Base-by-base conservation (phyloP, 2,329 filamentous ascomycete genomes). In the Fusarium mundagurra region DNA sequence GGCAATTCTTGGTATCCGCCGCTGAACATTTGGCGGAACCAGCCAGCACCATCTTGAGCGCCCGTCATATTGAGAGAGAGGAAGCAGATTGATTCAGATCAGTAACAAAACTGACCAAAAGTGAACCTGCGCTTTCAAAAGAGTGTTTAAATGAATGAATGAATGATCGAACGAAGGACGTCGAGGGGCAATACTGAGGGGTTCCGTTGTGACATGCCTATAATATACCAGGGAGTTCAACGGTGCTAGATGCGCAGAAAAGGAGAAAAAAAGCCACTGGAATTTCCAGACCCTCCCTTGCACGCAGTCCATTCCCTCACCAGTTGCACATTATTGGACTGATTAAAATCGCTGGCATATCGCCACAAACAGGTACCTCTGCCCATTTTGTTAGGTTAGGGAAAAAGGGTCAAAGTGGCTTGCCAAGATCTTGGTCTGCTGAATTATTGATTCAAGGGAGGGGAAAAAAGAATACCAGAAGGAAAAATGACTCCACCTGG, bases 11-110 rank as follows among this genome's bases (percentile, higher is more conserved):
- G 59, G 51, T 70, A 70, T 29, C 60, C 66, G 10, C 55, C 24
- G 27, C 34, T 51, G 41, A 70, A 70, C 67, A 70, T 70, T 38
- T 65, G 66, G 51, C 67, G 53, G 24, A 69, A 65, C 66, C 67
- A 70, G 27, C 59, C 61, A 18, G 39, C 34, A 47, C 24, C 27
- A 22, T 65, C 66, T 12, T 18, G 31, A 24, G 47, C 43, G 31
- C 43, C 44, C 3, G 60, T n/a, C 67, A 70, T 70, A 2, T n/a
- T 24, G 41, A 63, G 31, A 60, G 47, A 44, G 39, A 57, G 69
- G 45, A 61, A 54, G 53, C 65, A 67, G 64, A 45, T 53, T 36
- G 24, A 48, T 55, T 11, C 29, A 44, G 33, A 36, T 44, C 39
- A 67, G 63, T 41, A 60, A 22, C 47, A 24, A 47, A 61, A 67